A percentile compares a stretch with the other conserved stretches of the same genome.
phyloP scores from a whole-genome alignment of 306 rosid species.

The Pyrus pyrifolia region DNA sequence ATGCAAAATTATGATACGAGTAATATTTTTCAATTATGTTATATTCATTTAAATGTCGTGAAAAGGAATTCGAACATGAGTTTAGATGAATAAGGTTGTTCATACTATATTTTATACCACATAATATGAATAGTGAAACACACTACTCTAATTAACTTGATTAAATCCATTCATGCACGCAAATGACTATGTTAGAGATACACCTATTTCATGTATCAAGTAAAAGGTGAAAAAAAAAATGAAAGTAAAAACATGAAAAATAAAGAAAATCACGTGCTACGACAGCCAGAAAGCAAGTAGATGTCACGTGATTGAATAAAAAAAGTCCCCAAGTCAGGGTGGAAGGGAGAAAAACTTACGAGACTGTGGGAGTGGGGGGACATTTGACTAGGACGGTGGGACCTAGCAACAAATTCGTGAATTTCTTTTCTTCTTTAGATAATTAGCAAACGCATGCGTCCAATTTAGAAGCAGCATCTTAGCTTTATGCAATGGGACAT shows the following conservation, averaged over 20 bases:
- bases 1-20: too few relatives aligned
- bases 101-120: too few relatives aligned
- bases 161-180: too few relatives aligned
- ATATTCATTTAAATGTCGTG: too few relatives aligned
- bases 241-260: neutral
- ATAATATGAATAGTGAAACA: too few relatives aligned
- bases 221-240: neutral
- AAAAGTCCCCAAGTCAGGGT: neutral
- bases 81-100: too few relatives aligned
- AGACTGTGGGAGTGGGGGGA: neutral
- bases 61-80: too few relatives aligned
- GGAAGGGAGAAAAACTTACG: neutral
- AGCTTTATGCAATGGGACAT: neutral
- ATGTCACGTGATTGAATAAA: neutral
- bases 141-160: too few relatives aligned
- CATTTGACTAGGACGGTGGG: neutral
- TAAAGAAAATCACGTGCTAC: constrained; percentile 1
- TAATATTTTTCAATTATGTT: too few relatives aligned
- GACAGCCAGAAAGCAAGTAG: neutral
- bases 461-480: neutral
- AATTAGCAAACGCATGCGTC: neutral
- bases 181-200: too few relatives aligned
- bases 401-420: neutral
- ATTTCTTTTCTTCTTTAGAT: neutral
- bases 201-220: neutral